Base-by-base conservation (phyloP, 2,329 filamentous ascomycete species). In the Pezicula neosporulosa region DNA sequence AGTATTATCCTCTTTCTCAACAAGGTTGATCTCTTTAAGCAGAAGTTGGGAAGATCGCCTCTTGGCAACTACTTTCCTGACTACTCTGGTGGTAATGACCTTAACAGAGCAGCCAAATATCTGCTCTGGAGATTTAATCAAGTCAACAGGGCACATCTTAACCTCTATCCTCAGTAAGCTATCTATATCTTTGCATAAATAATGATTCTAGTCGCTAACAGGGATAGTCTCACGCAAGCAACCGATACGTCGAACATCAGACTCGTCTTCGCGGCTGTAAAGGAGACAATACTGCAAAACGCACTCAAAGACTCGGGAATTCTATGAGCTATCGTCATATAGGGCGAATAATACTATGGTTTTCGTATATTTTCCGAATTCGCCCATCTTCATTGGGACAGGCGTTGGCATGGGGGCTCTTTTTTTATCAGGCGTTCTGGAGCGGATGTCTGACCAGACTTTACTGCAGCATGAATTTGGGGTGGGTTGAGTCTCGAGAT, bases 1-100 rank as follows among this genome's bases (percentile, higher is more conserved):
- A 97, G 92, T 67, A 99, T 99, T 67, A 97, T 99, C 66, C 78
- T 99, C 51, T 99, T 99, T 75, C 80, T 99, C 56, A 99, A 99
- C 77, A 99, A 99, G 71, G 94, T 99, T 60, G 94, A 99, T 74
- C 83, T 99, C 52, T 99, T 99, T 80, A 93, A 94, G 70, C 87
- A 91, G 66, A 99, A 99, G 70, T 83, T 99, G 27, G 83, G 84
- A 50, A 84, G 92, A 57, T 97, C 91, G 50, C 93, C 94, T 0
- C 72, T 99, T 43, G 89, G 86, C 62, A 96, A 93, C 67, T 99
- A 97, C 70, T 99, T 99, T 66, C 93, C 92, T 0, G 94, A 99
- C 69, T 99, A 99, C 68, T 96, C 92, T 0, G 94, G 94, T 28
- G 94, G 94, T 46, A 95, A 96, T 69, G 94, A 99, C 70, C 92